Evolutionary conservation across 2,329 filamentous ascomycete genomes (phyloP), one percentile per base, ranked within the genome.

Genomic region (Fusarium subglutinans): DNA sequence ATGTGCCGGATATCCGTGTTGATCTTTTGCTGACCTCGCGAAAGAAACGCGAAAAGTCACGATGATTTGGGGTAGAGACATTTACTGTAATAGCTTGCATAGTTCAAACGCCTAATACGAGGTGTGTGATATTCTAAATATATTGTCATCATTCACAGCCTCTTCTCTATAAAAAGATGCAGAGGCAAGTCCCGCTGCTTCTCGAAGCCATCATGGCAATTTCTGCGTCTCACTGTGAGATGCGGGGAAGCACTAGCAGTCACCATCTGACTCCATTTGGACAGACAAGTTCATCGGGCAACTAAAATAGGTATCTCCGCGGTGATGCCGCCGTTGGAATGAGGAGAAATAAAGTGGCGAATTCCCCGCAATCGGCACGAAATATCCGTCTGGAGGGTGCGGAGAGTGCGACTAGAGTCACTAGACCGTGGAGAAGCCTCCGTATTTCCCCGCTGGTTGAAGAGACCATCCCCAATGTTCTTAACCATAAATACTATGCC

Each of bases 331-430:
- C 54, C 30, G 47, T 37, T 45, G 30, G 28, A 28, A 28, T 62
- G 41, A 15, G 59, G 18, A 13, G 41, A 33, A 48, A 38, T 62
- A 33, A 13, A 41, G 12, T 9, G 14, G 11, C 41, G 18, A 11
- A 18, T 13, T 30, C 37, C 47, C 66, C 66, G 53, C 64, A 44
- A 69, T 69, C 66, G 66, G 66, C 66, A 69, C 66, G 24, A 10
- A 26, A 69, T 55, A 55, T 48, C 56, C 66, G 64, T 48, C 40
- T 20, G 14, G 41, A 45, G 41, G 24, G 28, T 45, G 60, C 51
- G 41, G 60, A 66, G 37, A 57, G n/a, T 22, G 5, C 41, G 10
- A 15, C 18, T 37, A 24, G 24, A 24, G 24, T 24, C 24, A 24
- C 24, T 24, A 26, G 28, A 8, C 20, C 37, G 58, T 61, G 58